Conservation (phyloP, 2,329 filamentous ascomycete genomes). For the Colletotrichum tofieldiae region DNA sequence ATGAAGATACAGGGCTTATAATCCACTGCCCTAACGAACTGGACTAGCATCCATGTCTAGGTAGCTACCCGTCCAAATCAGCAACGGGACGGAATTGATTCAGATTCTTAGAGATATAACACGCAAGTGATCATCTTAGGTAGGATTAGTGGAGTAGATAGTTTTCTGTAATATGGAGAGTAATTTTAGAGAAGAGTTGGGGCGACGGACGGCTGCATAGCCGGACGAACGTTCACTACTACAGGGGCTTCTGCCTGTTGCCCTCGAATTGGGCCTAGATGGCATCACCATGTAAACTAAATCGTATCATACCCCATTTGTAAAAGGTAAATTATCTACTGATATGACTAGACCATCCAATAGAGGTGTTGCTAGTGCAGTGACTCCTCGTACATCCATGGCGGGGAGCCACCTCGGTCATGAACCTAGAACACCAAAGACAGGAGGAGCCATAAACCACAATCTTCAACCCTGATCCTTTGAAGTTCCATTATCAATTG, state of each 20-base stretch:
- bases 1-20: background rate
- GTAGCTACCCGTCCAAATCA: background rate
- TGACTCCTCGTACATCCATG: background rate
- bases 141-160: background rate
- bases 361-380: background rate
- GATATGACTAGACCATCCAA: background rate
- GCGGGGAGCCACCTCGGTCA: background rate
- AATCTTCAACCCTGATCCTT: too few relatives aligned
- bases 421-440: background rate
- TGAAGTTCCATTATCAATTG: too few relatives aligned
- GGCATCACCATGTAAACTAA: background rate
- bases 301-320: background rate
- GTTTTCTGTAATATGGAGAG: background rate
- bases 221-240: background rate
- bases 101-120: background rate
- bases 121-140: background rate
- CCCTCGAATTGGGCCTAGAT: background rate
- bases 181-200: background rate
- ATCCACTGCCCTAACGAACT: background rate
- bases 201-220: background rate
- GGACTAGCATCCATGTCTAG: background rate
- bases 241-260: too few relatives aligned
- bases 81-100: background rate
- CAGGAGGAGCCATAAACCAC: too few relatives aligned
- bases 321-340: background rate